Evolutionary conservation across 164 flowering plant genomes (phyloP).

Genomic region (Paratinospora sagittata): DNA sequence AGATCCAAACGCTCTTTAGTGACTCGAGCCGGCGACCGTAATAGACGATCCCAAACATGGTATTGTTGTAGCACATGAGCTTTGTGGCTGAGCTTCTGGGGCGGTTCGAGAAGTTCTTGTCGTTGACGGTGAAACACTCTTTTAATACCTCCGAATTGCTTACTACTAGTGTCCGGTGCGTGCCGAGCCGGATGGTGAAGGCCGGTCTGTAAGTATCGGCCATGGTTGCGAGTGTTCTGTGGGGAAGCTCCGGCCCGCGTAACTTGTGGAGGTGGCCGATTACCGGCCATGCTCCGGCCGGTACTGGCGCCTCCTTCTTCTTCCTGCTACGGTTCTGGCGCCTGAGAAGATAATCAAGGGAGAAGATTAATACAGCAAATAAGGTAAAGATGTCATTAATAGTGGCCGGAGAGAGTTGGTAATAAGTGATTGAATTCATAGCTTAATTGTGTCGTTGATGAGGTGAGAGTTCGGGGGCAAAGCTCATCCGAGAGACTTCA

Average conservation of each 20-base stretch:
- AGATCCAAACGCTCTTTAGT: background rate
- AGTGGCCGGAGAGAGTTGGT: too few species aligned
- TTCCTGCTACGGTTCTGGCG: too few species aligned
- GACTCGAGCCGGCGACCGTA: constrained; percentile 7
- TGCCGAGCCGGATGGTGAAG: background rate
- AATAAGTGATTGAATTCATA: too few species aligned
- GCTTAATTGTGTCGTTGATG: too few species aligned
- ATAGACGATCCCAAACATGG: constrained; percentile 1
- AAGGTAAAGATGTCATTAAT: too few species aligned
- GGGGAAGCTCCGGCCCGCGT: background rate
- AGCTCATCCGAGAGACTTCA: too few species aligned
- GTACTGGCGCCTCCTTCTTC: too few species aligned
- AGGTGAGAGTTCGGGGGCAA: too few species aligned
- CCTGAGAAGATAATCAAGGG: too few species aligned
- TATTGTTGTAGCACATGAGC: constrained; percentile 3
- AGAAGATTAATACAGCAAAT: too few species aligned
- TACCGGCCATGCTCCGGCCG: constrained; percentile 3
- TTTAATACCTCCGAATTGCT: background rate
- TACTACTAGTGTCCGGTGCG: background rate
- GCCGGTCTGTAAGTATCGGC: constrained; percentile 2
- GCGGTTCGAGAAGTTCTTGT: too few species aligned
- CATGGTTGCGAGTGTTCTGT: too few species aligned
- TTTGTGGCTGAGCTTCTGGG: background rate
- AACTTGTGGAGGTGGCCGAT: constrained; percentile 7
- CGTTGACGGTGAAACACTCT: constrained; percentile 4